Conservation (phyloP, 1,139 yeast species). For the Debaryomycetaceae sp. region DNA sequence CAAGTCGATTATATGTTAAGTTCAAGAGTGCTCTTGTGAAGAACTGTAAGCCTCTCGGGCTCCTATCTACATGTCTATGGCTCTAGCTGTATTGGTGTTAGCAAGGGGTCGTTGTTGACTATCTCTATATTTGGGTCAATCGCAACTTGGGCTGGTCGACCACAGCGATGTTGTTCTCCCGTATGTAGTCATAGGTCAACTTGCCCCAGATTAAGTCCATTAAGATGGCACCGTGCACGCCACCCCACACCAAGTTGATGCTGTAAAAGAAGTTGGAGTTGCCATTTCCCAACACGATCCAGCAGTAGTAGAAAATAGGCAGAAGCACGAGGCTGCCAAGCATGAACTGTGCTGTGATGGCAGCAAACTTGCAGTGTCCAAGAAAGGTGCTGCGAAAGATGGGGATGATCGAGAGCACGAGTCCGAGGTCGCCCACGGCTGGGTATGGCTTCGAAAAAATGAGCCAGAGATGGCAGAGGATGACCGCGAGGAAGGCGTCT, state of each 20-base stretch:
- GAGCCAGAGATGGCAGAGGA: slow-evolving; percentile 61
- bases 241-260: slow-evolving; percentile 76
- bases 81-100: too few relatives aligned
- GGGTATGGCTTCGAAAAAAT: slow-evolving; percentile 84
- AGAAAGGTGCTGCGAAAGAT: slow-evolving; percentile 45
- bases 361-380: slow-evolving; percentile 30
- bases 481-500: slow-evolving; percentile 65
- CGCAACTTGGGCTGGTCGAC: slow-evolving; percentile 19
- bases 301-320: slow-evolving; percentile 87
- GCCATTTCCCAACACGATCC: slow-evolving; percentile 95
- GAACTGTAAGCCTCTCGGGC: too few relatives aligned
- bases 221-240: slow-evolving; percentile 63
- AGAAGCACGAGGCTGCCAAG: slow-evolving; percentile 47
- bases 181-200: slow-evolving; percentile 66
- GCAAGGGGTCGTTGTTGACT: slow-evolving; percentile 1
- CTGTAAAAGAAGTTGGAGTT: slow-evolving; percentile 96
- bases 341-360: slow-evolving; percentile 36
- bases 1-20: too few relatives aligned
- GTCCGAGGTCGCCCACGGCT: slow-evolving; percentile 76
- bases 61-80: too few relatives aligned
- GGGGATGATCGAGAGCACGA: slow-evolving; percentile 59
- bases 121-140: slow-evolving; percentile 34
- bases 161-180: slow-evolving; percentile 25
- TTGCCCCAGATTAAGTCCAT: slow-evolving; percentile 84
- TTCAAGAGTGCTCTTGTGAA: too few relatives aligned